These are phyloP conservation scores for Phytophthora multivora DNA, from an alignment of 352 stramenopile genomes.

Conservation along the genomic window DNA sequence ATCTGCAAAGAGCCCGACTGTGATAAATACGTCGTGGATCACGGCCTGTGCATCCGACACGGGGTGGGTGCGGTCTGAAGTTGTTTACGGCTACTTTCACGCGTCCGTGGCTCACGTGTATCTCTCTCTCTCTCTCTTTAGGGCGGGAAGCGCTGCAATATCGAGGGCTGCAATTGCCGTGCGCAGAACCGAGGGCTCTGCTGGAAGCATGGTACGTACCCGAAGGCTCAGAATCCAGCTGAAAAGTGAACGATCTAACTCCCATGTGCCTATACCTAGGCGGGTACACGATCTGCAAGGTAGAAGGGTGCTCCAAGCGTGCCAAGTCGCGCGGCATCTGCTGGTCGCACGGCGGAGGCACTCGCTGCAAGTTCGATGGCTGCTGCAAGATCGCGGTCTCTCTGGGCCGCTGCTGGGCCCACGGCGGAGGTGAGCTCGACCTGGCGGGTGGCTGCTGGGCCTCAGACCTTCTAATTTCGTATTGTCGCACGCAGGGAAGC, in stretches of 20 bases:
- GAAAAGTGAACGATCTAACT: background rate
- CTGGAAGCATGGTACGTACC: constrained; percentile 32
- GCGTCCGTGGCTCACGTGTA: background rate
- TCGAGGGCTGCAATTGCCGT: constrained; percentile 56
- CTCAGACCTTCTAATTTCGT: background rate
- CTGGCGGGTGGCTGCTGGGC: background rate
- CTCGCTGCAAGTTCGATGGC: constrained; percentile 52
- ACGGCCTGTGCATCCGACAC: constrained; percentile 53
- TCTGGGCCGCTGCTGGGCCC: constrained; percentile 54
- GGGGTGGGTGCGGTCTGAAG: constrained; percentile 10
- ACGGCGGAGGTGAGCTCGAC: constrained; percentile 39
- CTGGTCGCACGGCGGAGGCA: constrained; percentile 85
- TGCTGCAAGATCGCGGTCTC: constrained; percentile 69
- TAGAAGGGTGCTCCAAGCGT: constrained; percentile 60
- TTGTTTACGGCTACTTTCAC: constrained; percentile 1
- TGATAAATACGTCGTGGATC: constrained; percentile 66
- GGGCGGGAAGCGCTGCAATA: constrained; percentile 58
- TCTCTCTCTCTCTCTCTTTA: background rate
- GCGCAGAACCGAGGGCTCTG: constrained; percentile 58
- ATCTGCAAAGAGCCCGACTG: constrained; percentile 55
- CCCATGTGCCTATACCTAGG: constrained; percentile 10
- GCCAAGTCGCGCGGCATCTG: constrained; percentile 83
- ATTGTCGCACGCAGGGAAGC: constrained; percentile 39
- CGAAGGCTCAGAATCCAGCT: background rate
- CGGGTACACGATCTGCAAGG: constrained; percentile 56